Evolutionary conservation across 177 flowering plant genomes (phyloP).

Genomic region (Vitis hybrid): DNA sequence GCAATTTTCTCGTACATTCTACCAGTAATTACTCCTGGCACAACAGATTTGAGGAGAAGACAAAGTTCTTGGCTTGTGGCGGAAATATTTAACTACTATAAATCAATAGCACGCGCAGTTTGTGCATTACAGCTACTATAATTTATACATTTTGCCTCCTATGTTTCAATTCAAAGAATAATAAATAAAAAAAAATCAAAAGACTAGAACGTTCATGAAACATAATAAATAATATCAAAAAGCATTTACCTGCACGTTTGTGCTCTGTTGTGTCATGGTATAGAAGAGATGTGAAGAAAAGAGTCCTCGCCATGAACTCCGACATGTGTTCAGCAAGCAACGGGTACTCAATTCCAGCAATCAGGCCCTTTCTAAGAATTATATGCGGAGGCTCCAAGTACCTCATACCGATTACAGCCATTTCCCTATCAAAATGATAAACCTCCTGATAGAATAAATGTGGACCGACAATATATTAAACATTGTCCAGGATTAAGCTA

Average conservation of each 20-base stretch:
- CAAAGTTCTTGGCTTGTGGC: too few species aligned
- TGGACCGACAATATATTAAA: too few species aligned
- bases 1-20: too few species aligned
- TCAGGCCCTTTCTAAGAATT: conserved; percentile 84
- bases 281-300: conserved; percentile 77
- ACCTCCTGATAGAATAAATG: too few species aligned
- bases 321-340: conserved; percentile 86
- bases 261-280: conserved; percentile 74
- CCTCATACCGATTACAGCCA: conserved; percentile 91
- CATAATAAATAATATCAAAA: not conserved
- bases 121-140: too few species aligned
- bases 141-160: too few species aligned
- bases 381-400: conserved; percentile 97
- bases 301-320: conserved; percentile 79
- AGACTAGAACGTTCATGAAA: not conserved
- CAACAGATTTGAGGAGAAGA: too few species aligned
- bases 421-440: conserved; percentile 81
- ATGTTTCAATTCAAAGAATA: too few species aligned
- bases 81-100: too few species aligned
- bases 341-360: conserved; percentile 90
- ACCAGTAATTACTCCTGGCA: not conserved
- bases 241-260: conserved; percentile 61
- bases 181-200: not conserved
- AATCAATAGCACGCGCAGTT: too few species aligned
- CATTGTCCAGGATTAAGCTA: too few species aligned